phyloP scores from a whole-genome alignment of 768 basidiomycete species.

The Naganishia onofrii region DNA sequence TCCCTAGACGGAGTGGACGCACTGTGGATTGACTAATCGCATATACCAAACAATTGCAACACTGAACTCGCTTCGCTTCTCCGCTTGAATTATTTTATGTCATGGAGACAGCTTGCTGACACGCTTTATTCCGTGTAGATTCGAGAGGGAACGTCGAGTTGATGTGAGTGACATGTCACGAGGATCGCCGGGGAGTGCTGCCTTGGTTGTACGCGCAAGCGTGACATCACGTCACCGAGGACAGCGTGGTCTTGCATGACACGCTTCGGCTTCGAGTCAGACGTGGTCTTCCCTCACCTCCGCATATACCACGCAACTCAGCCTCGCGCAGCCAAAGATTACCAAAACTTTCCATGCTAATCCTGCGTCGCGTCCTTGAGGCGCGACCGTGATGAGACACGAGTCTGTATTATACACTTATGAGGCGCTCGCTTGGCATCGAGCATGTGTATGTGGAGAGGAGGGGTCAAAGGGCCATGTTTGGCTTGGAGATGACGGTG shows the following conservation, averaged over 20 bases:
- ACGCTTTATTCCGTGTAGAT: neutral
- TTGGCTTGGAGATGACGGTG: neutral
- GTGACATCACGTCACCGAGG: neutral
- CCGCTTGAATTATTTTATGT: neutral
- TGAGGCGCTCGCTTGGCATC: conserved; percentile 27
- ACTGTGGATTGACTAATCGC: conserved; percentile 27
- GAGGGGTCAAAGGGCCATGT: neutral
- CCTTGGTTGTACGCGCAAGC: neutral
- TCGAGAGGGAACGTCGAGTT: neutral
- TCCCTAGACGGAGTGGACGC: conserved; percentile 28
- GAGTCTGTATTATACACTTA: conserved; percentile 22
- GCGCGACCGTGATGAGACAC: conserved; percentile 29
- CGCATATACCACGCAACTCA: neutral
- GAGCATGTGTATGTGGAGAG: conserved; percentile 8
- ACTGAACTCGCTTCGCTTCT: conserved; percentile 22
- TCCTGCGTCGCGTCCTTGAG: conserved; percentile 29
- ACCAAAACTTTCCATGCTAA: conserved; percentile 33
- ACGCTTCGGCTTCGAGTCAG: no score
- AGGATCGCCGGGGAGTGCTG: neutral
- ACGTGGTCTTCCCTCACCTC: neutral
- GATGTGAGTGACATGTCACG: neutral
- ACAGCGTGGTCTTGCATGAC: neutral
- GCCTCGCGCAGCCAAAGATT: conserved; percentile 23
- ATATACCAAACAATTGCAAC: conserved; percentile 29
- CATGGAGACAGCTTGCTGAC: neutral